These are phyloP conservation scores for Themeda triandra DNA, from an alignment of 176 grass and related monocot species.

Conservation along the genomic window DNA sequence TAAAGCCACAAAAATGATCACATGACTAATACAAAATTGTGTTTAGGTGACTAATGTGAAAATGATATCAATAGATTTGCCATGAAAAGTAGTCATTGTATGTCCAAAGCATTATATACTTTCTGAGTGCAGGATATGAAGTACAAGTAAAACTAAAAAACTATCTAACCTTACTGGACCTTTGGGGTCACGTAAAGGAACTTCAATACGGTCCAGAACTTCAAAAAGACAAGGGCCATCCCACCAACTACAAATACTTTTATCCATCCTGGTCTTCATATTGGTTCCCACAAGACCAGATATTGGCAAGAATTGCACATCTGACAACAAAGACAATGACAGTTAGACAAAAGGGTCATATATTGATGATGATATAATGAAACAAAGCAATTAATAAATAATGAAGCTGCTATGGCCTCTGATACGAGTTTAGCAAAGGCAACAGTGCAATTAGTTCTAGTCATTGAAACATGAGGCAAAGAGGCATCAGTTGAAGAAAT, in stretches of 20 bases:
- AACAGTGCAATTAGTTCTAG: neutral
- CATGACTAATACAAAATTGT: neutral
- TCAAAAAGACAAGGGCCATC: constrained; percentile 92
- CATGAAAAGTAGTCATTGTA: neutral
- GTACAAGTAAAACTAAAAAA: constrained; percentile 8
- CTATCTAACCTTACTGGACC: constrained; percentile 71
- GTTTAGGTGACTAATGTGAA: neutral
- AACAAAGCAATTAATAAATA: neutral
- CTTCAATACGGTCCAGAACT: constrained; percentile 74
- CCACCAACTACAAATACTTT: constrained; percentile 80
- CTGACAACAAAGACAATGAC: constrained; percentile 45
- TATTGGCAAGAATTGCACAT: constrained; percentile 90
- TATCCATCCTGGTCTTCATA: constrained; percentile 85
- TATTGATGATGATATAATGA: neutral
- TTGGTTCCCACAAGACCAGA: constrained; percentile 85
- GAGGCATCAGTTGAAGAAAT: neutral
- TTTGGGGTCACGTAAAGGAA: constrained; percentile 88
- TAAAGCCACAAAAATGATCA: neutral
- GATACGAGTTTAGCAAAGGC: neutral
- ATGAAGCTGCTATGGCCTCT: neutral
- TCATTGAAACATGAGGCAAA: neutral
- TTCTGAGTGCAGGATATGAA: neutral
- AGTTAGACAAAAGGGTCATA: constrained; percentile 23
- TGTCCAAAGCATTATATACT: neutral
- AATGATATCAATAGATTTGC: neutral